phyloP scores from a whole-genome alignment of 2,329 filamentous ascomycete species.

The Lecanicillium sp. region DNA sequence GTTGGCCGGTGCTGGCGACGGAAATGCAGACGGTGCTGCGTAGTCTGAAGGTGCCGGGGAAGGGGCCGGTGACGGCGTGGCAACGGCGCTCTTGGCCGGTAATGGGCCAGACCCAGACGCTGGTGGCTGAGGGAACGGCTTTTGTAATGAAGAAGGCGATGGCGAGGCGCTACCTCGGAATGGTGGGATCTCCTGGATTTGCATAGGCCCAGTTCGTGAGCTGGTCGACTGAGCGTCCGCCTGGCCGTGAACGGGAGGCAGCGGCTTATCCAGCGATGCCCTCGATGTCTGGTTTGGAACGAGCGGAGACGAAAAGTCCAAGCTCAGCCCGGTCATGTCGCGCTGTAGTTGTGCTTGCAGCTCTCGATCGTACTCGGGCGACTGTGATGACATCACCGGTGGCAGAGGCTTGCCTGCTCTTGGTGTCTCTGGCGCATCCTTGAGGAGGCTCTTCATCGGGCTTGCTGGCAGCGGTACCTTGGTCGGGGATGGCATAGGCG shows the following conservation, averaged over 20 bases:
- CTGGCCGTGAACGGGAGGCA: constrained; percentile 8
- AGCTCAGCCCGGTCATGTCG: constrained; percentile 51
- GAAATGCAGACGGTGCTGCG: constrained; percentile 42
- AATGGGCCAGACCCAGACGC: too few species aligned
- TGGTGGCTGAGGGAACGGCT: constrained; percentile 10
- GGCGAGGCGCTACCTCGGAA: constrained; percentile 34
- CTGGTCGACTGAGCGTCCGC: constrained; percentile 25
- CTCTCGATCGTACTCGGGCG: constrained; percentile 52
- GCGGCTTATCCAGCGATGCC: constrained; percentile 7
- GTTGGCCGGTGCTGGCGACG: constrained; percentile 47
- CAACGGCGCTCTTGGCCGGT: constrained; percentile 7
- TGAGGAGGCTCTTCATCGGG: constrained; percentile 18
- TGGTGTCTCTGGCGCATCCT: constrained; percentile 35
- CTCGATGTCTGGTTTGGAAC: constrained; percentile 20
- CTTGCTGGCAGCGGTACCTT: constrained; percentile 52
- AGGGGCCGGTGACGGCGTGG: constrained; percentile 20
- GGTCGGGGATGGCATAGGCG: constrained; percentile 38
- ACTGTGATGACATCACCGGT: constrained; percentile 37
- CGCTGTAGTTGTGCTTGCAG: constrained; percentile 56
- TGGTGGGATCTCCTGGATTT: constrained; percentile 47
- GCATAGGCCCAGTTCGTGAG: constrained; percentile 32
- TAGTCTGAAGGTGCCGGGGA: constrained; percentile 23
- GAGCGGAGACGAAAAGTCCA: constrained; percentile 25
- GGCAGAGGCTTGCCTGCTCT: constrained; percentile 37
- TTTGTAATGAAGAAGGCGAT: constrained; percentile 22